These are phyloP conservation scores for Talaromyces sp. DNA, from an alignment of 2,329 filamentous ascomycete genomes.

Conservation along the genomic window DNA sequence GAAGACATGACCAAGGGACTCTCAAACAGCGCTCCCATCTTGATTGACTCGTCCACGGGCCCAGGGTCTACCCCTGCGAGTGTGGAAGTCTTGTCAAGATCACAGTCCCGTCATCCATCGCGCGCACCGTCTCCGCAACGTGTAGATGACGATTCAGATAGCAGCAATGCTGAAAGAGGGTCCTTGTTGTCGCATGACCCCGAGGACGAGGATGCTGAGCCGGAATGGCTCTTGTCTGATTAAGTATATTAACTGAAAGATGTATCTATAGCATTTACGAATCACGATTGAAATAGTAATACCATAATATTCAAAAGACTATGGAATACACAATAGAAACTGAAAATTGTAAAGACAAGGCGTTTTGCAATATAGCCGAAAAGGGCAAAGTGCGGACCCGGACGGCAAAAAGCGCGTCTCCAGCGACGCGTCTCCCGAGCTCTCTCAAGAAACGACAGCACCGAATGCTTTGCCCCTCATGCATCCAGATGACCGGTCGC, in stretches of 20 bases:
- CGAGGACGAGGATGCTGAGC: conserved; percentile 61
- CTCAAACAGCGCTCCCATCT: conserved; percentile 18
- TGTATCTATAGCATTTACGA: not conserved
- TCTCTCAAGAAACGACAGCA: not conserved
- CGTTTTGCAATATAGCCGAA: conserved; percentile 6
- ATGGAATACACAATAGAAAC: not conserved
- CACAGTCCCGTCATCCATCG: conserved; percentile 14
- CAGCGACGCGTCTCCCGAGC: conserved; percentile 1
- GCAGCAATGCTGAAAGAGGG: conserved; percentile 37
- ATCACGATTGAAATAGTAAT: not conserved
- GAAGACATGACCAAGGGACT: conserved; percentile 13
- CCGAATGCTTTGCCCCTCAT: not conserved
- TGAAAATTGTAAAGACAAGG: not conserved
- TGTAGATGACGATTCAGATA: conserved; percentile 22
- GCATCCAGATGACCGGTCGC: not conserved
- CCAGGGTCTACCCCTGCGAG: conserved; percentile 21
- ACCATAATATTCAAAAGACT: not conserved
- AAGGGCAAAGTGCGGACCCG: not conserved
- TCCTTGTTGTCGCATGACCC: conserved; percentile 58
- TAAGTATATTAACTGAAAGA: conserved; percentile 6
- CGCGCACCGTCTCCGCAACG: conserved; percentile 12
- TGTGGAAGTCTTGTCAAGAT: conserved; percentile 19
- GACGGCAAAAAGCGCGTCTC: conserved; percentile 1
- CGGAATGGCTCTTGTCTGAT: conserved; percentile 54
- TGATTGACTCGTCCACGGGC: conserved; percentile 21